Base-by-base conservation (phyloP, 1,284 basidiomycete species). In the Nidula niveotomentosa region DNA sequence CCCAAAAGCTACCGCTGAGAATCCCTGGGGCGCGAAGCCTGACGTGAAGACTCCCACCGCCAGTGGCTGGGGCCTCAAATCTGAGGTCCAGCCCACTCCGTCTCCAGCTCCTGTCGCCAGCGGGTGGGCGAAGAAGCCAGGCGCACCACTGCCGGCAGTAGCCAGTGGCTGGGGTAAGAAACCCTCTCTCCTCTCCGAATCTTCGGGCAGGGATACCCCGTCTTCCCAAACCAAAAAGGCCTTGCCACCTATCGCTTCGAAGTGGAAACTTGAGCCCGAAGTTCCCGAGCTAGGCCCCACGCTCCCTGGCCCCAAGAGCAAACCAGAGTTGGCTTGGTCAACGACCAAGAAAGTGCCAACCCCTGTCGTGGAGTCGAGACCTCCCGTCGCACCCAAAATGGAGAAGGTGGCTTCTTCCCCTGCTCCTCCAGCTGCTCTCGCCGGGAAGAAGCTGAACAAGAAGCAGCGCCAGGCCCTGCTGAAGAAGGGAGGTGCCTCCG, bases 391-490 rank as follows among this genome's bases (percentile, higher is more conserved):
- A 18, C 17, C 5, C 12, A 30, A 13, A 35, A n/a, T 10, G 13
- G 43, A 52, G 30, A 36, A 52, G 34, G 30, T 3, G 17, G n/a
- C 36, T 18, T 17, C 49, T 23, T 18, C 49, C 34, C 36, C 49
- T 41, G 13, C 39, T 41, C 39, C 39, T 41, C 51, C 57, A 7
- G 17, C 57, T 6, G 43, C 57, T 4, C 44, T 58, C 9, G 18
- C 56, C 8, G 45, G 45, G 39, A 59, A 67, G 58, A 69, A 65
- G 55, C 53, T 53, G 43, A 60, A 53, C 37, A 70, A 71, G 52
- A 70, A 65, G 46, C 65, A 64, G 36, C 65, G 65, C 3, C 63
- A 61, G 33, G 58, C 30, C 4, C 30, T 56, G 8, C 37, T 49
- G 37, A 61, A 62, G 51, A 67, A 68, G 58, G 54, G 60, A 6